A percentile compares a stretch with the other conserved stretches of the same genome.
Conservation (phyloP, 352 stramenopile genomes). For the Phytophthora pisi region DNA sequence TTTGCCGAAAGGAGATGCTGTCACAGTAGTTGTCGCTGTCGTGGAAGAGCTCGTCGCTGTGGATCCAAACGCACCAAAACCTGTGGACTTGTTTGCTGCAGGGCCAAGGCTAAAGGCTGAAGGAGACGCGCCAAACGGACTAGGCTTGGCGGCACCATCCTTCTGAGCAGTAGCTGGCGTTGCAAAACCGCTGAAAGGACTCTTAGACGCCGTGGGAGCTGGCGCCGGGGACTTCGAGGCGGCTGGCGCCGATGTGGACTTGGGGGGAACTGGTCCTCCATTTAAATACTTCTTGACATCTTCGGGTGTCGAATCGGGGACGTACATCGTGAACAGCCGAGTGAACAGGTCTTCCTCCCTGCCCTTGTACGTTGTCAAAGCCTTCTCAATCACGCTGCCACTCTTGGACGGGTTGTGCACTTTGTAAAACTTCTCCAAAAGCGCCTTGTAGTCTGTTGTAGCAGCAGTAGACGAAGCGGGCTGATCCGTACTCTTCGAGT, state of each 20-base stretch:
- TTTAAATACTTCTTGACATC: constrained; percentile 69
- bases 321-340: constrained; percentile 66
- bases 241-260: constrained; percentile 21
- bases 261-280: constrained; percentile 56
- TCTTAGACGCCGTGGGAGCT: constrained; percentile 27
- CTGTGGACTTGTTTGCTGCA: constrained; percentile 30
- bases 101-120: constrained; percentile 36
- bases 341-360: constrained; percentile 68
- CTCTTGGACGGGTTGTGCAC: constrained; percentile 62
- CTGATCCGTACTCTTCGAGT: constrained; percentile 14
- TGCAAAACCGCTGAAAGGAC: constrained; percentile 28
- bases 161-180: constrained; percentile 23
- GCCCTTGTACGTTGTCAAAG: constrained; percentile 54
- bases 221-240: constrained; percentile 22
- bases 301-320: constrained; percentile 56
- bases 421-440: constrained; percentile 70
- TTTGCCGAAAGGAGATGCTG: constrained; percentile 47
- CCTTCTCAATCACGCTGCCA: constrained; percentile 52
- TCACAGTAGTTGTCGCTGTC: constrained; percentile 9
- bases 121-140: constrained; percentile 30
- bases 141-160: constrained; percentile 16
- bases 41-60: constrained; percentile 19
- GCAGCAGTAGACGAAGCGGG: constrained; percentile 10
- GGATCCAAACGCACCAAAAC: constrained; percentile 34
- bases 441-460: constrained; percentile 49